Percentiles rank a stretch among this genome's conserved stretches.
phyloP scores from a whole-genome alignment of 768 basidiomycete species.

The Daedaleopsis nitida region DNA sequence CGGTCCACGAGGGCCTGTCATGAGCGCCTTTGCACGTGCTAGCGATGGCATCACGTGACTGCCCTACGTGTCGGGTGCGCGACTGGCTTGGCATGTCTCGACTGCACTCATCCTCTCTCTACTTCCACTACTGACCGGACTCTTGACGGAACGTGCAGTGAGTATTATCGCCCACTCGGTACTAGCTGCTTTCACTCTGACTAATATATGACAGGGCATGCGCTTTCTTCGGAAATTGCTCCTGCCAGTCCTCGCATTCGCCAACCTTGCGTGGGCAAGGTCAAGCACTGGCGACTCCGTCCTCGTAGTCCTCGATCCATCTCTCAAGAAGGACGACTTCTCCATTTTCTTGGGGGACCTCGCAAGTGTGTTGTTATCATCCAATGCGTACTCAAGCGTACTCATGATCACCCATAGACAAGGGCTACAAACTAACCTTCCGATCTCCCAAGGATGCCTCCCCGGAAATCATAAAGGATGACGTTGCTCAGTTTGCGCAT shows the following conservation, averaged over 20 bases:
- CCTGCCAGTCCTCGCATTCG: slow-evolving; percentile 17
- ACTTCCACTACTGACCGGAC: too few relatives aligned
- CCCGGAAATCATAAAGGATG: slow-evolving; percentile 69
- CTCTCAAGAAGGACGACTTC: slow-evolving; percentile 65
- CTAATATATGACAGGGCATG: slow-evolving; percentile 2
- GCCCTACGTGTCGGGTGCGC: too few relatives aligned
- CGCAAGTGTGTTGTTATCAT: slow-evolving; percentile 50
- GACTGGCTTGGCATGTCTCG: too few relatives aligned
- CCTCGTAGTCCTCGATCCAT: slow-evolving; percentile 81
- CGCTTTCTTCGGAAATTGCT: slow-evolving; percentile 20
- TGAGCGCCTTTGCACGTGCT: too few relatives aligned
- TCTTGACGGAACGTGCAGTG: too few relatives aligned
- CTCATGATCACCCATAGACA: slow-evolving; percentile 45
- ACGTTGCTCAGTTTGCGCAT: slow-evolving; percentile 77
- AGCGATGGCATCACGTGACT: too few relatives aligned
- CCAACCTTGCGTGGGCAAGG: slow-evolving; percentile 16
- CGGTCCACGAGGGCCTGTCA: too few relatives aligned
- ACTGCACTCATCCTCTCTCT: too few relatives aligned
- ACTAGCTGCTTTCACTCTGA: too few relatives aligned
- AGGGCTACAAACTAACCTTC: slow-evolving; percentile 87
- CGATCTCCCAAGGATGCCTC: slow-evolving; percentile 75
- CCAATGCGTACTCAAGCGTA: background rate
- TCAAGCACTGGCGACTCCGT: slow-evolving; percentile 85
- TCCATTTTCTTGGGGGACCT: slow-evolving; percentile 82
- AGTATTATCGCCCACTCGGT: too few relatives aligned